Conservation (phyloP, 306 rosid species). For the Comarum palustre region DNA sequence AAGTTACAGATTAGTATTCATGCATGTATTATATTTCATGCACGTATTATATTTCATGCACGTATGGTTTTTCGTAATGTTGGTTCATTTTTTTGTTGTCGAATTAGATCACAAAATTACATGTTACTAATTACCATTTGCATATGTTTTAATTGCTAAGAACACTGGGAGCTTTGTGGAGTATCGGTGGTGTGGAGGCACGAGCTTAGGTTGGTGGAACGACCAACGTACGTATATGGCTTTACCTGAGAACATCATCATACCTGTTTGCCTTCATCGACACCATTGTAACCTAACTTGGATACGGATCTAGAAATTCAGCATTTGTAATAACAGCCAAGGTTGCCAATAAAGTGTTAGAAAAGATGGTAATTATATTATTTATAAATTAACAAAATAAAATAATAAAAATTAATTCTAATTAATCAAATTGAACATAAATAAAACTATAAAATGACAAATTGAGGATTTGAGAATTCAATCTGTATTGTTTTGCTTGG, state of each 20-base stretch:
- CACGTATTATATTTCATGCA: no score
- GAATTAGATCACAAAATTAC: conserved; percentile 51
- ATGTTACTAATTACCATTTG: conserved; percentile 73
- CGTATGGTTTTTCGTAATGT: not conserved
- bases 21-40: no score
- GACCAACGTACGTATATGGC: conserved; percentile 57
- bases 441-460: no score
- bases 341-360: conserved; percentile 49
- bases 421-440: no score
- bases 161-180: conserved; percentile 40
- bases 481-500: conserved; percentile 46
- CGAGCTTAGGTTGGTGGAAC: conserved; percentile 75
- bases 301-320: conserved; percentile 43
- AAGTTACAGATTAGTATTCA: no score
- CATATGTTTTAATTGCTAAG: conserved; percentile 47
- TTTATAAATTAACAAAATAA: no score
- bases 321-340: conserved; percentile 55
- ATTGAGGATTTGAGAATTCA: no score
- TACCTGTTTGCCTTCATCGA: conserved; percentile 51
- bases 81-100: conserved; percentile 10
- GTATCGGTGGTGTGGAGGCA: conserved; percentile 51
- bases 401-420: no score
- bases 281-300: conserved; percentile 38
- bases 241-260: conserved; percentile 58
- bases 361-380: no score